Evolutionary conservation across 2,329 filamentous ascomycete species (phyloP).

Genomic region (Apiospora sp.): DNA sequence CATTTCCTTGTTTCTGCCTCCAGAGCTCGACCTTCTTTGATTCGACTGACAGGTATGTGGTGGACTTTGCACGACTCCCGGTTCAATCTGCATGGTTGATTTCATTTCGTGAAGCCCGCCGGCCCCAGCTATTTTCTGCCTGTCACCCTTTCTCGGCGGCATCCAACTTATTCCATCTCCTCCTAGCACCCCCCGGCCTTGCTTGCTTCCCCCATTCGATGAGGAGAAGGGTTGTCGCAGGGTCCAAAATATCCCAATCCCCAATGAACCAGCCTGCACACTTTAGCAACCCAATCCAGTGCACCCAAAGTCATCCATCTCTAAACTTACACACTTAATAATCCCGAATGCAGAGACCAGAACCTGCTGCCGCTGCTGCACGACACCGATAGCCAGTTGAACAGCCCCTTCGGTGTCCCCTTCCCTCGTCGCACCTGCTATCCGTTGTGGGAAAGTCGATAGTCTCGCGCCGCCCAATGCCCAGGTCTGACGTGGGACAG

Average conservation of each 20-base stretch:
- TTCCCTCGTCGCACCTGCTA: conserved; percentile 15
- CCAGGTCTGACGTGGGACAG: conserved; percentile 31
- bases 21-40: conserved; percentile 17
- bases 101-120: conserved; percentile 22
- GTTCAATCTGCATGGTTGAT: conserved; percentile 17
- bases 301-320: conserved; percentile 11
- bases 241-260: conserved; percentile 21
- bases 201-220: conserved; percentile 8
- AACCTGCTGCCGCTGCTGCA: conserved; percentile 19
- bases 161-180: conserved; percentile 22
- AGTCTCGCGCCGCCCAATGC: conserved; percentile 29
- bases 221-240: conserved; percentile 22
- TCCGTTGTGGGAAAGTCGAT: conserved; percentile 16
- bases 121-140: conserved; percentile 17
- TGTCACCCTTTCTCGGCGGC: conserved; percentile 19
- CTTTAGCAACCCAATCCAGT: conserved; percentile 19
- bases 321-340: conserved; percentile 21
- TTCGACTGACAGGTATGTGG: conserved; percentile 13
- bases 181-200: conserved; percentile 5
- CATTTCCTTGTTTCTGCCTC: conserved; percentile 17
- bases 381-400: conserved; percentile 16
- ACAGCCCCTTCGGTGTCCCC: conserved; percentile 13
- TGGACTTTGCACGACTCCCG: conserved; percentile 8
- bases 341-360: conserved; percentile 21
- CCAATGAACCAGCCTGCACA: conserved; percentile 18